Evolutionary conservation across 176 grass and related monocot species (phyloP).

Genomic region (Miscanthus lutarioriparius): DNA sequence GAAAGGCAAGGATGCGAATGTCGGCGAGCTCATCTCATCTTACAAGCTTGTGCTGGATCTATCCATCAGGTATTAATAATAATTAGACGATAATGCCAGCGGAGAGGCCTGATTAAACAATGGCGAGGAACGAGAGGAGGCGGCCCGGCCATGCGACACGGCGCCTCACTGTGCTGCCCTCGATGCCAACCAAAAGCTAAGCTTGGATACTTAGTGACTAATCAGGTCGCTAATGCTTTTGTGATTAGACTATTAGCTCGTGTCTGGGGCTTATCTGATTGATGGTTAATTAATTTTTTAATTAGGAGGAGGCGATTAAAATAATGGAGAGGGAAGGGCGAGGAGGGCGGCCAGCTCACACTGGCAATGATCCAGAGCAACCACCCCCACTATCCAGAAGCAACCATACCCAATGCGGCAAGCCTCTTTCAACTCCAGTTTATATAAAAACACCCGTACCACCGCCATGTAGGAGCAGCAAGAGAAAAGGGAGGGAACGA

Average conservation of each 20-base stretch:
- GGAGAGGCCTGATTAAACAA: not conserved
- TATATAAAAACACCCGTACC: conserved; percentile 22
- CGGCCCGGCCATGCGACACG: conserved; percentile 43
- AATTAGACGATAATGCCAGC: not conserved
- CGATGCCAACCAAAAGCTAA: conserved; percentile 34
- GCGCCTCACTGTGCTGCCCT: conserved; percentile 50
- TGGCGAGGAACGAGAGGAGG: conserved; percentile 38
- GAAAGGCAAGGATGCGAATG: not conserved
- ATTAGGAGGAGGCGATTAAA: conserved; percentile 16
- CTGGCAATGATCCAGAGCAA: conserved; percentile 49
- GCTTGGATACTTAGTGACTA: not conserved
- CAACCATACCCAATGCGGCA: conserved; percentile 48
- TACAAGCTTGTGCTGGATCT: not conserved
- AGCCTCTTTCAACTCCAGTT: not conserved
- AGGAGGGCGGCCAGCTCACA: not conserved
- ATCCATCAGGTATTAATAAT: not conserved
- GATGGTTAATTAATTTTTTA: not conserved
- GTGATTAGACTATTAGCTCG: not conserved
- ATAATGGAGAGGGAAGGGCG: not conserved
- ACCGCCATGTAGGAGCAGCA: not conserved
- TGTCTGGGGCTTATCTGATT: not conserved
- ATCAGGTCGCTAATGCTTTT: not conserved
- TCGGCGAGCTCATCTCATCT: not conserved
- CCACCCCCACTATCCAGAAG: conserved; percentile 22
- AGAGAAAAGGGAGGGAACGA: not conserved